Evolutionary conservation across 176 grass and related monocot species (phyloP).

Genomic region (sorghum (Sorghum bicolor)): DNA sequence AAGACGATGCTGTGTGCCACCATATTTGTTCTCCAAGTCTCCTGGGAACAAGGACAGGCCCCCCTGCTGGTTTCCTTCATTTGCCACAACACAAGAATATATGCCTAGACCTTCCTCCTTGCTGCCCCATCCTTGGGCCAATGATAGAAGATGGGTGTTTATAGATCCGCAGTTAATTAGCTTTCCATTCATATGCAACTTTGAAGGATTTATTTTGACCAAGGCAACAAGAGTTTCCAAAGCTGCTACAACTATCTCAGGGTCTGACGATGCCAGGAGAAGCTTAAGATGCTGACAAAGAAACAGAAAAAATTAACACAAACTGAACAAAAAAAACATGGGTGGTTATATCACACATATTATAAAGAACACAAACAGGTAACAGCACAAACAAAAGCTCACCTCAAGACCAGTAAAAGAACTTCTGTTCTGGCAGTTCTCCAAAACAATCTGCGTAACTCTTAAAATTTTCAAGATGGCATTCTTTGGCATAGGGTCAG

Average conservation of each 20-base stretch:
- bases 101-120: slow-evolving; percentile 98
- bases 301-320: slow-evolving; percentile 27
- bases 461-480: slow-evolving; percentile 86
- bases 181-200: slow-evolving; percentile 94
- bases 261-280: slow-evolving; percentile 84
- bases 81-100: slow-evolving; percentile 90
- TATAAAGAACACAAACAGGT: slow-evolving; percentile 5
- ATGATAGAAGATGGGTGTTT: slow-evolving; percentile 81
- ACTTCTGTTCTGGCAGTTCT: slow-evolving; percentile 93
- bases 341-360: neutral
- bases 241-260: slow-evolving; percentile 83
- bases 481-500: slow-evolving; percentile 83
- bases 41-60: slow-evolving; percentile 70
- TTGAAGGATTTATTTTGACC: slow-evolving; percentile 96
- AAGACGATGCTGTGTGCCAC: slow-evolving; percentile 67
- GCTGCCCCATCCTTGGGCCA: slow-evolving; percentile 98
- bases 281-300: slow-evolving; percentile 81
- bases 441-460: slow-evolving; percentile 94
- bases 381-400: slow-evolving; percentile 24
- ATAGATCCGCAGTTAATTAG: slow-evolving; percentile 73
- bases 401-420: slow-evolving; percentile 90
- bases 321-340: neutral
- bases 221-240: slow-evolving; percentile 86
- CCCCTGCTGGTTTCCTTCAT: slow-evolving; percentile 75
- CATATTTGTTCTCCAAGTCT: slow-evolving; percentile 69